phyloP scores from a whole-genome alignment of 2,329 filamentous ascomycete genomes.

The Penicillium glabrum region DNA sequence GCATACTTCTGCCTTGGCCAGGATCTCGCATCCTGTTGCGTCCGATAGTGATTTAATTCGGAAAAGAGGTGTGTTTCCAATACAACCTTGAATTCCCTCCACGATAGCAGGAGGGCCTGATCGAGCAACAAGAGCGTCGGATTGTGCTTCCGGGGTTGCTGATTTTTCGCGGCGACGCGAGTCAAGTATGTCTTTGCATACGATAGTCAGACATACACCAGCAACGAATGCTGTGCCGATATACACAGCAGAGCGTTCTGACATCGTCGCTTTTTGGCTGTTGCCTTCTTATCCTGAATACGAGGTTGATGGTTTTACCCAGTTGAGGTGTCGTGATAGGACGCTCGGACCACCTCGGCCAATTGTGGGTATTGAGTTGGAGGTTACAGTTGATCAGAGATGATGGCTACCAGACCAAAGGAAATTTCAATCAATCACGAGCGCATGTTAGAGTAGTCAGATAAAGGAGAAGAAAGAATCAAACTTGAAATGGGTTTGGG shows the following conservation, averaged over 20 bases:
- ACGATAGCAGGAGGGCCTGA: slow-evolving; percentile 53
- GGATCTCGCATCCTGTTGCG: slow-evolving; percentile 82
- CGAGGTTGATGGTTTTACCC: background rate
- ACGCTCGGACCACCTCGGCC: slow-evolving; percentile 40
- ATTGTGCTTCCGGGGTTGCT: slow-evolving; percentile 1
- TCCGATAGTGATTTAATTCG: slow-evolving; percentile 81
- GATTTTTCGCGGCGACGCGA: slow-evolving; percentile 41
- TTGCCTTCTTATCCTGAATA: slow-evolving; percentile 8
- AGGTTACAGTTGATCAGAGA: background rate
- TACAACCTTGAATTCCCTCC: slow-evolving; percentile 84
- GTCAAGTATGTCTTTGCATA: slow-evolving; percentile 76
- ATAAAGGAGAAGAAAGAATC: background rate
- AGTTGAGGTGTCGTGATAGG: slow-evolving; percentile 11
- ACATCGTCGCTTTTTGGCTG: slow-evolving; percentile 26
- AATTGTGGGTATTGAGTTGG: background rate
- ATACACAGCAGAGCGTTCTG: slow-evolving; percentile 49
- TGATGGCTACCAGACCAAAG: background rate
- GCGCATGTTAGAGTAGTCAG: fast-evolving
- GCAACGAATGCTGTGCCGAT: slow-evolving; percentile 72
- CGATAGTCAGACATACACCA: slow-evolving; percentile 72
- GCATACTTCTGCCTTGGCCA: slow-evolving; percentile 81
- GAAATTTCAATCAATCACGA: background rate
- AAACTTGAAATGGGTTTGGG: background rate
- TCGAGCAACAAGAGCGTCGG: slow-evolving; percentile 23
- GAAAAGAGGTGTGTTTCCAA: slow-evolving; percentile 89